phyloP scores from a whole-genome alignment of 73 alveolate genomes.

The Stentor roeselii region DNA sequence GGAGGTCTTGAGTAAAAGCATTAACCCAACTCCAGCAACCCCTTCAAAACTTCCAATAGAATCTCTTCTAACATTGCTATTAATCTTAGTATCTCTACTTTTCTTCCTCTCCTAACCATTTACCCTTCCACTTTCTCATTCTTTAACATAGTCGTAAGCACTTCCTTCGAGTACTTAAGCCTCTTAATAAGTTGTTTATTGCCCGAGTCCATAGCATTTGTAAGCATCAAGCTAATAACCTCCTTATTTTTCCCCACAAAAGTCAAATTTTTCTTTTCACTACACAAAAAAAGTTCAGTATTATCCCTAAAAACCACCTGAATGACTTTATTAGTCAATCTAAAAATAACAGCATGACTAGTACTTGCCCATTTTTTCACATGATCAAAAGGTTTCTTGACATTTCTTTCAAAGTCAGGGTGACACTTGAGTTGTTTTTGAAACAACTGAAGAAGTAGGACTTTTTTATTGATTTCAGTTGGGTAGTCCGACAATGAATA shows the following conservation, averaged over 20 bases:
- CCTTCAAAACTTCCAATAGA: too few relatives aligned
- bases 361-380: conserved; percentile 80
- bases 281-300: conserved; percentile 79
- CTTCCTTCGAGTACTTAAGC: conserved; percentile 74
- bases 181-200: conserved; percentile 86
- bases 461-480: background rate
- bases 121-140: too few relatives aligned
- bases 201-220: conserved; percentile 66
- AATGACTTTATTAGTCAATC: conserved; percentile 80
- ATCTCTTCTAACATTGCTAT: too few relatives aligned
- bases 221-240: conserved; percentile 62
- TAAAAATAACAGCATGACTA: conserved; percentile 84
- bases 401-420: background rate
- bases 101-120: too few relatives aligned
- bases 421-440: background rate
- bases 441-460: background rate
- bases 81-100: too few relatives aligned
- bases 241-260: conserved; percentile 83
- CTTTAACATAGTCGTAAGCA: conserved; percentile 74
- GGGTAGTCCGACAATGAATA: background rate
- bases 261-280: conserved; percentile 72
- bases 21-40: too few relatives aligned
- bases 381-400: conserved; percentile 28
- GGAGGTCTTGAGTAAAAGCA: too few relatives aligned
- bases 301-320: conserved; percentile 85